phyloP scores from a whole-genome alignment of 2,329 filamentous ascomycete species.

The Truncatella angustata region DNA sequence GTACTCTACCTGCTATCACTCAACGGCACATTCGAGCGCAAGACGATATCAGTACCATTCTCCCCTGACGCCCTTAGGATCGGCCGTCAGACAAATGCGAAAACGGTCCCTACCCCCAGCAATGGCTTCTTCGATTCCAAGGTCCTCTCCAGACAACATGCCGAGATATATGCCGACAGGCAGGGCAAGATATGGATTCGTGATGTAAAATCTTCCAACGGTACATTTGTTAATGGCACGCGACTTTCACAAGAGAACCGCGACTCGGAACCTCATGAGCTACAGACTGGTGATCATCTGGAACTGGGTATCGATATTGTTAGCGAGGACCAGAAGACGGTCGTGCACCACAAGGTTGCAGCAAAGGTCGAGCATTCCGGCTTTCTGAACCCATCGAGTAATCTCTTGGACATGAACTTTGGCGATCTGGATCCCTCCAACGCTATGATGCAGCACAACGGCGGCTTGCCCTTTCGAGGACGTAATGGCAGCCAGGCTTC shows the following conservation, averaged over 20 bases:
- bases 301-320: slow-evolving; percentile 98
- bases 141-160: slow-evolving; percentile 92
- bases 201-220: slow-evolving; percentile 97
- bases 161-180: slow-evolving; percentile 83
- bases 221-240: slow-evolving; percentile 93
- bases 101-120: slow-evolving; percentile 83
- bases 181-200: slow-evolving; percentile 93
- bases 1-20: slow-evolving; percentile 85
- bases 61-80: slow-evolving; percentile 93
- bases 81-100: slow-evolving; percentile 94
- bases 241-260: slow-evolving; percentile 90
- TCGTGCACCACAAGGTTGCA: slow-evolving; percentile 97
- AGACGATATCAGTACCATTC: slow-evolving; percentile 91
- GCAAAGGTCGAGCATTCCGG: slow-evolving; percentile 96
- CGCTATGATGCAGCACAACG: slow-evolving; percentile 65
- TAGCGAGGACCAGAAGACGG: slow-evolving; percentile 96
- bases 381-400: slow-evolving; percentile 71
- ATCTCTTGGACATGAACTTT: slow-evolving; percentile 85
- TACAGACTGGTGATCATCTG: slow-evolving; percentile 86
- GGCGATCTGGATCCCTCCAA: slow-evolving; percentile 85
- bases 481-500: slow-evolving; percentile 68
- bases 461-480: slow-evolving; percentile 68
- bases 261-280: slow-evolving; percentile 92
- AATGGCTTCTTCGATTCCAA: slow-evolving; percentile 99
- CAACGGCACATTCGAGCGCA: slow-evolving; percentile 95